Conservation (phyloP, 2,329 filamentous ascomycete species). For the Colletotrichum chlorophyti region DNA sequence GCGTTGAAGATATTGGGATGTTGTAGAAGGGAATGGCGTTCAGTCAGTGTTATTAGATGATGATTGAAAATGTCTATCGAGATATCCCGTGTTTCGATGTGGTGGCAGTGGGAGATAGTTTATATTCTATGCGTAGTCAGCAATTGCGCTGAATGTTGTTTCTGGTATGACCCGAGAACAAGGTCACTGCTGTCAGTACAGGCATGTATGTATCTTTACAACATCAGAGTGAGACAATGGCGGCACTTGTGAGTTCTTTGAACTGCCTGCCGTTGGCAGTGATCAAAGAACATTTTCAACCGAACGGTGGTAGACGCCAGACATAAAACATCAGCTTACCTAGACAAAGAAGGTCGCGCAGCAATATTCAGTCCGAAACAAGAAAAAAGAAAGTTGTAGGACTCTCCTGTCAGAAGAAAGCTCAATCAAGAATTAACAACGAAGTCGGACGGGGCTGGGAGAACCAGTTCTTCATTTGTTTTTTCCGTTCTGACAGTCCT, state of each 20-base stretch:
- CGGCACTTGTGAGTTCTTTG: neutral
- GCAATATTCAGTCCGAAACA: neutral
- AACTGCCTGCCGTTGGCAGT: neutral
- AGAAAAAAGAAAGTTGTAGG: no score
- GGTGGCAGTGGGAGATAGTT: no score
- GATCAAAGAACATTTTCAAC: neutral
- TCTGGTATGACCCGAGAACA: no score
- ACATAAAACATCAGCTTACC: no score
- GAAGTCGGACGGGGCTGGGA: neutral
- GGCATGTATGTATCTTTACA: neutral
- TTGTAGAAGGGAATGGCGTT: neutral
- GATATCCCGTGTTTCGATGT: no score
- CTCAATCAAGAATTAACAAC: neutral
- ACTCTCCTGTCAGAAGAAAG: no score
- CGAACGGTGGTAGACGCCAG: no score
- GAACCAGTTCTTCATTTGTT: slow-evolving; percentile 27
- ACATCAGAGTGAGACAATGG: neutral
- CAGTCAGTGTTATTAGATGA: no score
- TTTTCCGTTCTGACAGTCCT: slow-evolving; percentile 20
- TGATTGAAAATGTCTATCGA: no score
- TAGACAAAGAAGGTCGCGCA: neutral
- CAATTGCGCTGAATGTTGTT: no score
- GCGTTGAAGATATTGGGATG: neutral
- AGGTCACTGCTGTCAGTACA: no score
- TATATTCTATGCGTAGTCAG: no score